Percentiles rank a stretch among this genome's conserved stretches.
Evolutionary conservation across 495 filamentous ascomycete species (phyloP).

Genomic region (Talaromyces borbonicus): DNA sequence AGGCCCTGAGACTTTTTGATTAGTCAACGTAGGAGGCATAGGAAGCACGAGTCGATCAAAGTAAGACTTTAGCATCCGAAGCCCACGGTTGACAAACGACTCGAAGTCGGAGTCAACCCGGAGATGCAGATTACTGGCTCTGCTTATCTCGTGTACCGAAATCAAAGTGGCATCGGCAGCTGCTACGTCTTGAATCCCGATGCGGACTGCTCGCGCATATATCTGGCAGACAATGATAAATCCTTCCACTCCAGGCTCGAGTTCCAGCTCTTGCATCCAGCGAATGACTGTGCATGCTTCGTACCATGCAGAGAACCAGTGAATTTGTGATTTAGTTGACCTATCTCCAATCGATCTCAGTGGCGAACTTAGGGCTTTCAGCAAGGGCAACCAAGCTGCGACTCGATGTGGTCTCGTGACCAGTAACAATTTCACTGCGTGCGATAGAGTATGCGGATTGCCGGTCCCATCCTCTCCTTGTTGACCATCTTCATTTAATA

Average conservation of each 20-base stretch:
- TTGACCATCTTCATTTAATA: constrained; percentile 14
- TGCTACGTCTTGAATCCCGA: constrained; percentile 17
- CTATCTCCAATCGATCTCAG: constrained; percentile 13
- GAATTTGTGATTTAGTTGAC: constrained; percentile 15
- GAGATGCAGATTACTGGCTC: constrained; percentile 7
- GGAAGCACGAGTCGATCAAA: constrained; percentile 31
- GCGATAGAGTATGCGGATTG: constrained; percentile 26
- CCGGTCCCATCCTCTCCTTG: constrained; percentile 4
- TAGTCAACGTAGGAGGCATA: constrained; percentile 9
- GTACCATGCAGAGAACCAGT: constrained; percentile 35
- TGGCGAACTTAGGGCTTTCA: constrained; percentile 19
- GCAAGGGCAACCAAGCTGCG: constrained; percentile 31
- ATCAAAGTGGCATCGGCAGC: constrained; percentile 18
- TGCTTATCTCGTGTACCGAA: constrained; percentile 12
- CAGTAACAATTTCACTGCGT: constrained; percentile 34
- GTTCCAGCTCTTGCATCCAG: constrained; percentile 28
- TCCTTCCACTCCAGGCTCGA: constrained; percentile 31
- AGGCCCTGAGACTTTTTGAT: not conserved
- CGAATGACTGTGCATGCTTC: constrained; percentile 21
- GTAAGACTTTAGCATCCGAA: constrained; percentile 23
- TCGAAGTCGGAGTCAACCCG: constrained; percentile 13
- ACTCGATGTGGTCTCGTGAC: constrained; percentile 20
- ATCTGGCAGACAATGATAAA: constrained; percentile 37
- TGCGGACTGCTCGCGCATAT: constrained; percentile 31
- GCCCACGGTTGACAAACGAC: constrained; percentile 22